phyloP scores from a whole-genome alignment of 352 stramenopile genomes.

The Globisporangium spinosum region DNA sequence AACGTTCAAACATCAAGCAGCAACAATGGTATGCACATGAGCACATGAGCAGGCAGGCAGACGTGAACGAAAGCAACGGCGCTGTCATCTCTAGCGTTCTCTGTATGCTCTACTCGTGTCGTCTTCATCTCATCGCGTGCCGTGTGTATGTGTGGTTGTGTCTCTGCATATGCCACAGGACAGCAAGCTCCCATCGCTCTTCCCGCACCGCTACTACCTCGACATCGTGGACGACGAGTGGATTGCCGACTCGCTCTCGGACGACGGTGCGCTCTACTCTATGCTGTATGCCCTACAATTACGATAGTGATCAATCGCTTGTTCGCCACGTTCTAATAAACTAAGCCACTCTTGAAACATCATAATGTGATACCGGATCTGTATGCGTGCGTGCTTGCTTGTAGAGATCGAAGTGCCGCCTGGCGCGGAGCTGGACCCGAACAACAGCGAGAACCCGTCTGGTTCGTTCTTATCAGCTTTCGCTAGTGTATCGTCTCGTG shows the following conservation, averaged over 20 bases:
- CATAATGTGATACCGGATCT: too few species aligned
- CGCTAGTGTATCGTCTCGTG: neutral
- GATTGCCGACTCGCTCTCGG: slow-evolving; percentile 75
- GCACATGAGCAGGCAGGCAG: too few species aligned
- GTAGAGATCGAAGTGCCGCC: slow-evolving; percentile 72
- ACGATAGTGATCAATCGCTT: neutral
- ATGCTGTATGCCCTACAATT: too few species aligned
- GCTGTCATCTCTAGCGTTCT: neutral
- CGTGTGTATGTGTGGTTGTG: neutral
- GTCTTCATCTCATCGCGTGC: neutral
- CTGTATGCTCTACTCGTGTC: neutral
- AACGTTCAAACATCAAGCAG: neutral
- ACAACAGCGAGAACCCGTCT: slow-evolving; percentile 45
- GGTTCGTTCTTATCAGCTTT: slow-evolving; percentile 21
- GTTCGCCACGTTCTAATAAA: neutral
- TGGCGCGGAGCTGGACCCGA: slow-evolving; percentile 48
- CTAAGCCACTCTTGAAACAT: neutral
- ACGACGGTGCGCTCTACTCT: slow-evolving; percentile 44
- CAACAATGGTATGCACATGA: neutral
- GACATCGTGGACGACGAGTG: slow-evolving; percentile 83
- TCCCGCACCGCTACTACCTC: slow-evolving; percentile 64
- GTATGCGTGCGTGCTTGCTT: neutral
- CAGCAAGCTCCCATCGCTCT: slow-evolving; percentile 39
- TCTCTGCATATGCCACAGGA: slow-evolving; percentile 2
- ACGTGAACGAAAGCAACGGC: too few species aligned